These are phyloP conservation scores for Penicillium polonicum DNA, from an alignment of 2,329 filamentous ascomycete species.

Conservation along the genomic window DNA sequence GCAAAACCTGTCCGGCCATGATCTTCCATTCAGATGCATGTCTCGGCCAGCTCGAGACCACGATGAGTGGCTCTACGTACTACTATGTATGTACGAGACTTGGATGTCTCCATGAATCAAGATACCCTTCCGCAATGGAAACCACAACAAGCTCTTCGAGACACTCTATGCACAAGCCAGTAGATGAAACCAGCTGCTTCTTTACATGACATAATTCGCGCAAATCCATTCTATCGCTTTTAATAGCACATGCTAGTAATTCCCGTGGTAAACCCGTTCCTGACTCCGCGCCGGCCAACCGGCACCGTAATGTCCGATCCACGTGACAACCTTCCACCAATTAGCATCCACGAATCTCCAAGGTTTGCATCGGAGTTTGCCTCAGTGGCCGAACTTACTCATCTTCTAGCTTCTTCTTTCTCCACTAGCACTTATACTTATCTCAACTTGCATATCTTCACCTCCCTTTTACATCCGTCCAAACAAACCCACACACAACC, in stretches of 20 bases:
- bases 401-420: conserved; percentile 33
- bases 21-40: not conserved
- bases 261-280: conserved; percentile 1
- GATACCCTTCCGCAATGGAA: conserved; percentile 13
- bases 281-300: conserved; percentile 3
- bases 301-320: conserved; percentile 5
- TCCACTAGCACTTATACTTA: conserved; percentile 16
- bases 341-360: not conserved
- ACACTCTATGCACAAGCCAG: not conserved
- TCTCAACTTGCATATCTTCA: conserved; percentile 15
- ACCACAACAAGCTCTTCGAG: not conserved
- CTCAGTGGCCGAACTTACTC: conserved; percentile 24
- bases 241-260: not conserved
- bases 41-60: not conserved
- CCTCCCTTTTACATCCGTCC: conserved; percentile 19
- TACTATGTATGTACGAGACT: conserved; percentile 8
- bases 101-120: conserved; percentile 14
- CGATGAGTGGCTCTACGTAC: conserved; percentile 2
- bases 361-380: conserved; percentile 18
- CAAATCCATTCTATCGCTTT: not conserved
- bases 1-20: not conserved
- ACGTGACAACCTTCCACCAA: not conserved
- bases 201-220: not conserved
- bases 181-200: not conserved
- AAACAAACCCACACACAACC: conserved; percentile 16